These are phyloP conservation scores for Aspergillus nidulans DNA, from an alignment of 495 filamentous ascomycete species.

Conservation along the genomic window DNA sequence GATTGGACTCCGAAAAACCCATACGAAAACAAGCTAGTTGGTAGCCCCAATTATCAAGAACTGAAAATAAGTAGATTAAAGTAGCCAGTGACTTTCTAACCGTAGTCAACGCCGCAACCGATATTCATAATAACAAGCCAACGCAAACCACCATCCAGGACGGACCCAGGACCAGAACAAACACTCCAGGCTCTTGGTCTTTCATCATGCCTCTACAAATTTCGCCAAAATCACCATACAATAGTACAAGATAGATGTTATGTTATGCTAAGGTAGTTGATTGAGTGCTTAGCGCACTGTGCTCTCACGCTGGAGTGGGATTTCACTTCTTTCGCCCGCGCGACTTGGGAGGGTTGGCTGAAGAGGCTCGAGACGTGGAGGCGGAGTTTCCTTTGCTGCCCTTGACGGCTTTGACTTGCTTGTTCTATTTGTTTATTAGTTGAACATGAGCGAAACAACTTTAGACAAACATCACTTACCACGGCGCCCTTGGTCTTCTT, in stretches of 20 bases:
- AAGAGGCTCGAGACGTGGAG: constrained; percentile 52
- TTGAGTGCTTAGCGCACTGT: too few species aligned
- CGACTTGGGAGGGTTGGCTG: constrained; percentile 43
- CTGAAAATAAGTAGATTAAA: neutral
- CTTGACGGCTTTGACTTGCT: constrained; percentile 57
- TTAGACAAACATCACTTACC: constrained; percentile 34
- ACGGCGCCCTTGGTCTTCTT: constrained; percentile 88
- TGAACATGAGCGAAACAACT: too few species aligned
- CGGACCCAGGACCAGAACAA: neutral
- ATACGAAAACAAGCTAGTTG: too few species aligned
- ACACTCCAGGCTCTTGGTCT: neutral
- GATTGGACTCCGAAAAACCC: too few species aligned
- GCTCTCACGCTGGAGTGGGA: neutral
- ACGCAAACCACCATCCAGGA: neutral
- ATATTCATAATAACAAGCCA: neutral
- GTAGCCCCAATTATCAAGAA: too few species aligned
- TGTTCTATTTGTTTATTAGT: constrained; percentile 42
- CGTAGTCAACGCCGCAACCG: constrained; percentile 13
- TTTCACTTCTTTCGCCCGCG: constrained; percentile 46
- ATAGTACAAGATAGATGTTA: neutral
- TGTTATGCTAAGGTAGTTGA: neutral
- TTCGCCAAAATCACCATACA: constrained; percentile 5
- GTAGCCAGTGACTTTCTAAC: constrained; percentile 3
- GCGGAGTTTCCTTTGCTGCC: constrained; percentile 49
- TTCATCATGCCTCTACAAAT: neutral